Evolutionary conservation across 805 yeast genomes (phyloP), one percentile per base, ranked within the genome.

Genomic region (Schizosaccharomyces octosporus): DNA sequence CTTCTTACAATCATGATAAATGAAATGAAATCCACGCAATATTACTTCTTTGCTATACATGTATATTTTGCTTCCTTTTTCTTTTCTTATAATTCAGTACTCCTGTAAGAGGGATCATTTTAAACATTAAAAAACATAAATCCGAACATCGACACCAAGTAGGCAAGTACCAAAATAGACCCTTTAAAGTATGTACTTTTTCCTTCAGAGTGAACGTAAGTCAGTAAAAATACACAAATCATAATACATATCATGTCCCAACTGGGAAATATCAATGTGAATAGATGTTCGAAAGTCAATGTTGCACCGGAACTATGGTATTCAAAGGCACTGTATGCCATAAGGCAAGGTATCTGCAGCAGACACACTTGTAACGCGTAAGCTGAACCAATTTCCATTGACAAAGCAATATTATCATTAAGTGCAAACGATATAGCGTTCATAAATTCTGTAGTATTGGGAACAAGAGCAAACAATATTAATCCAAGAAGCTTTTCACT

Each of bases 381-480:
- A 0, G 98, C 98, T 64, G 95, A 83, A 63, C 98, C 98, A 71
- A 93, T 93, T 70, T 93, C 98, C 95, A 93, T 86, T 2, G 95
- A 43, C 58, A 93, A 75, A 0, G 98, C 95, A 62, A 93, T 95
- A 66, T 93, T 93, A 1, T 98, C 98, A 66, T 90, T 82, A 66
- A 87, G 81, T 0, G 98, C 98, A 74, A 93, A 93, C 31, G 96
- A 88, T 62, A 93, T 89, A 67, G 97, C 98, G 72, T 93, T 93
- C 63, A 93, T 78, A 67, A 93, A 93, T 72, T 93, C 98, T 0
- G 98, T 93, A 5, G 97, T 87, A 69, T 89, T 93, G 13, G 98
- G 98, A 32, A 93, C 96, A 55, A 93, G 74, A 0, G 98, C 97
- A 74, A 93, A 93, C 1, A 93, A 85, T 0, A 97, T 90, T 66